phyloP scores from a whole-genome alignment of 164 flowering plant genomes.

The Macadamia integrifolia region DNA sequence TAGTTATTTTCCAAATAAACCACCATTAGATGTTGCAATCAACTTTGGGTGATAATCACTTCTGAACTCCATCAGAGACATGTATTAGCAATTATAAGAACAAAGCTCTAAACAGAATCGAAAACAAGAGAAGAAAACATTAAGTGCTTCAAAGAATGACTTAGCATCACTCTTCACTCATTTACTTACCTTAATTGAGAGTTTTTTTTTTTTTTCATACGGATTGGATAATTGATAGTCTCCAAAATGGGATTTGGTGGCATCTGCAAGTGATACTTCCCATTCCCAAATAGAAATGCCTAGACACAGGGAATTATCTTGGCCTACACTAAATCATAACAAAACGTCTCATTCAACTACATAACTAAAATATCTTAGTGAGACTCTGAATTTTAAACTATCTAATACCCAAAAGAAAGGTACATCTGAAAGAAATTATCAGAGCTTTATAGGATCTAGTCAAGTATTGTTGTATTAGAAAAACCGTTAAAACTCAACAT shows the following conservation, averaged over 20 bases:
- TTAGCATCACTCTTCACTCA: not conserved
- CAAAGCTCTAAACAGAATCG: not conserved
- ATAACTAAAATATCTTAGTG: not conserved
- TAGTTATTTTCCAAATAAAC: no score
- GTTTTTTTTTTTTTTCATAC: slow-evolving; percentile 67
- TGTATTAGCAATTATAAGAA: not conserved
- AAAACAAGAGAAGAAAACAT: not conserved
- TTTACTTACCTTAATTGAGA: slow-evolving; percentile 50
- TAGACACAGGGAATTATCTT: slow-evolving; percentile 52
- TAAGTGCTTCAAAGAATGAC: not conserved
- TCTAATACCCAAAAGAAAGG: not conserved
- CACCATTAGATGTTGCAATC: no score
- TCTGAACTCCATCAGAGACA: not conserved
- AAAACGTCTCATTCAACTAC: slow-evolving; percentile 12
- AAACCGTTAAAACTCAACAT: no score
- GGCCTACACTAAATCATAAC: slow-evolving; percentile 34
- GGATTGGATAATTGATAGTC: slow-evolving; percentile 92
- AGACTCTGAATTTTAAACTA: not conserved
- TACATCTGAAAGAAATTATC: not conserved
- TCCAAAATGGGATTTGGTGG: slow-evolving; percentile 95
- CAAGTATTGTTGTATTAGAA: no score
- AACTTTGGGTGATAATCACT: not conserved
- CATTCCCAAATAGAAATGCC: slow-evolving; percentile 70
- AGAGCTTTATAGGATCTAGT: not conserved
- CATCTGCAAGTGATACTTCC: slow-evolving; percentile 17